phyloP scores from a whole-genome alignment of 1,284 basidiomycete species.

The Apiotrichum brassicae region DNA sequence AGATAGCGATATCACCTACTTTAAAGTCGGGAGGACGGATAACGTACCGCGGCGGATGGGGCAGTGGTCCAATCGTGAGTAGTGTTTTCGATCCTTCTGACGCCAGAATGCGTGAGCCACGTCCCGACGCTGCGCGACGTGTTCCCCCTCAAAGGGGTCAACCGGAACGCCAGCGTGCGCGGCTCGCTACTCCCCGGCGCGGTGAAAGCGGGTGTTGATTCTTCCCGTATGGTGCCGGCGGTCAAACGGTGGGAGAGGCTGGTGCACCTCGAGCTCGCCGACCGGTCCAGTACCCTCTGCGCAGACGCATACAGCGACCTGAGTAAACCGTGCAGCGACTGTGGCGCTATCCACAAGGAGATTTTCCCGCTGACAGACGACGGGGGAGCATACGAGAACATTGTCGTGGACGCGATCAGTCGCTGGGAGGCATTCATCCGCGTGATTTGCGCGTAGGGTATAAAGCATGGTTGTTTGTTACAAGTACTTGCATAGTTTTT shows the following conservation, averaged over 20 bases:
- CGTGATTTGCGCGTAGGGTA: conserved; percentile 11
- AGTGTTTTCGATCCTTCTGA: not conserved
- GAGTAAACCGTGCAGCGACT: conserved; percentile 34
- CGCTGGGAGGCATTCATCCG: conserved; percentile 43
- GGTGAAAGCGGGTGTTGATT: conserved; percentile 13
- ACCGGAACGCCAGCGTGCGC: conserved; percentile 7
- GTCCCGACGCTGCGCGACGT: conserved; percentile 41
- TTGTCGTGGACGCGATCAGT: conserved; percentile 35
- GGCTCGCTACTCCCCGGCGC: conserved; percentile 35
- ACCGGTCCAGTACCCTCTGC: conserved; percentile 18
- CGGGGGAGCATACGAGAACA: conserved; percentile 27
- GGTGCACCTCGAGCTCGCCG: conserved; percentile 45
- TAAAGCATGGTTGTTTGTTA: not conserved
- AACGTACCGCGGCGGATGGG: conserved; percentile 44
- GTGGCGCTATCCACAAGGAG: conserved; percentile 38
- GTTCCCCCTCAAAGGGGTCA: conserved; percentile 30
- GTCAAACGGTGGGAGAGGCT: conserved; percentile 44
- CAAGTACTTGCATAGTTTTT: too few species aligned
- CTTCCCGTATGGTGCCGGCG: conserved; percentile 21
- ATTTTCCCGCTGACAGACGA: conserved; percentile 33
- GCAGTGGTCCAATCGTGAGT: conserved; percentile 41
- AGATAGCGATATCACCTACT: conserved; percentile 28
- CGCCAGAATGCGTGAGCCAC: conserved; percentile 37
- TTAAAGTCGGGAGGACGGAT: conserved; percentile 46
- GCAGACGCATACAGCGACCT: conserved; percentile 17